Evolutionary conservation across 2,329 filamentous ascomycete species (phyloP).

Genomic region (Cytospora chrysosperma): DNA sequence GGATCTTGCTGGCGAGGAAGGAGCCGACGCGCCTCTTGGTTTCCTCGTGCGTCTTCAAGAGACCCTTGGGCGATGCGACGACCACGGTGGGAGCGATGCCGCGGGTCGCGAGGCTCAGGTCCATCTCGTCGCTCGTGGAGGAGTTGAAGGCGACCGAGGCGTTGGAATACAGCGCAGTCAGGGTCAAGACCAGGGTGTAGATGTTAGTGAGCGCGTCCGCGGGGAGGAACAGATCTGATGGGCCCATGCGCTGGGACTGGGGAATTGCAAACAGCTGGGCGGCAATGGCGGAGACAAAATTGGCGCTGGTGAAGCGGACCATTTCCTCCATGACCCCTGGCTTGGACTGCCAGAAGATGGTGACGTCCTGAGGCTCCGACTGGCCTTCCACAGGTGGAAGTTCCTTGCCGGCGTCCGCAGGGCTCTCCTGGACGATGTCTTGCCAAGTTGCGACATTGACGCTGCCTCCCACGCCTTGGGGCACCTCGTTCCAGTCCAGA

Average conservation of each 20-base stretch:
- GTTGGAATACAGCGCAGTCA: conserved; percentile 82
- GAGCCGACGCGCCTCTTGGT: conserved; percentile 60
- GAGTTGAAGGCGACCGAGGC: conserved; percentile 86
- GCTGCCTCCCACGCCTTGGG: conserved; percentile 69
- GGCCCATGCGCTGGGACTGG: conserved; percentile 67
- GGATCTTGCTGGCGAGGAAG: conserved; percentile 64
- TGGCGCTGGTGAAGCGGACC: conserved; percentile 77
- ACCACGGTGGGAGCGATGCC: conserved; percentile 80
- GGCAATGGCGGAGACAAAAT: conserved; percentile 83
- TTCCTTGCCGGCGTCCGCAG: conserved; percentile 55
- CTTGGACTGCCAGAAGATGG: conserved; percentile 66
- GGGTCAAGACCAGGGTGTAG: conserved; percentile 75
- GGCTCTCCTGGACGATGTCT: conserved; percentile 74
- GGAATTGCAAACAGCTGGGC: conserved; percentile 76
- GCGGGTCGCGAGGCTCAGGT: conserved; percentile 71
- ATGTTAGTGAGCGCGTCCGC: conserved; percentile 77
- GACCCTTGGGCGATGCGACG: conserved; percentile 71
- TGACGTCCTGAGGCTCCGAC: conserved; percentile 51
- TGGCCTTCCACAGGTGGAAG: conserved; percentile 63
- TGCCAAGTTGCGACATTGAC: conserved; percentile 91
- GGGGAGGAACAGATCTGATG: conserved; percentile 79
- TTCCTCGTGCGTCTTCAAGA: conserved; percentile 65
- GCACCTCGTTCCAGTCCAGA: conserved; percentile 92
- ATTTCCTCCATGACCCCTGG: conserved; percentile 61
- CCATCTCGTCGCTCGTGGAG: conserved; percentile 70